A percentile compares a stretch with the other conserved stretches of the same genome.
These are phyloP conservation scores for Tylopilus rubrobrunneus DNA, from an alignment of 768 basidiomycete genomes.

Conservation along the genomic window DNA sequence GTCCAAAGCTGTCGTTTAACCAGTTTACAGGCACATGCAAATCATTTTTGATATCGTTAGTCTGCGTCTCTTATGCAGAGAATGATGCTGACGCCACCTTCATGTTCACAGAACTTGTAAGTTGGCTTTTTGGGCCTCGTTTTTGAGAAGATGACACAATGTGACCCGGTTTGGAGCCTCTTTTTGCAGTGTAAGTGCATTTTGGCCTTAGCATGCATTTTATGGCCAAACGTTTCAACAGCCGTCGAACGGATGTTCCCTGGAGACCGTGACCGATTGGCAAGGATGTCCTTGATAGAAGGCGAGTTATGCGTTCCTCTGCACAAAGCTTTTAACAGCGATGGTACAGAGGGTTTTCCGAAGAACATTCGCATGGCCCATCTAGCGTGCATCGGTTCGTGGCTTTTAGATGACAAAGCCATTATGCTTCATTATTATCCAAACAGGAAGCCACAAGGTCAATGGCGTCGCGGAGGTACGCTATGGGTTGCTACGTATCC, in stretches of 20 bases:
- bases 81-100: conserved; percentile 13
- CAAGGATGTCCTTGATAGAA: conserved; percentile 90
- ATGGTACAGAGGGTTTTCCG: conserved; percentile 66
- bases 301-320: conserved; percentile 37
- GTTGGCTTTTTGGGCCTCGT: neutral
- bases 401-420: neutral
- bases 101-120: conserved; percentile 35
- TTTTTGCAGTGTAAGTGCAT: conserved; percentile 63
- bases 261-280: conserved; percentile 73
- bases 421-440: neutral
- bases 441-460: conserved; percentile 69
- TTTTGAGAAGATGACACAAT: neutral
- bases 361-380: conserved; percentile 89
- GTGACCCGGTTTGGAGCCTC: conserved; percentile 18
- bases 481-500: conserved; percentile 19
- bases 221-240: conserved; percentile 19
- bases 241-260: conserved; percentile 91
- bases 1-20: neutral
- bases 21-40: conserved; percentile 66
- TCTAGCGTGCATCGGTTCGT: conserved; percentile 76
- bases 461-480: conserved; percentile 92
- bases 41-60: conserved; percentile 88
- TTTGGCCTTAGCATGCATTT: neutral
- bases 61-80: conserved; percentile 8
- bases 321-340: neutral